phyloP scores from a whole-genome alignment of 2,329 filamentous ascomycete genomes.

The Botrytis deweyae region DNA sequence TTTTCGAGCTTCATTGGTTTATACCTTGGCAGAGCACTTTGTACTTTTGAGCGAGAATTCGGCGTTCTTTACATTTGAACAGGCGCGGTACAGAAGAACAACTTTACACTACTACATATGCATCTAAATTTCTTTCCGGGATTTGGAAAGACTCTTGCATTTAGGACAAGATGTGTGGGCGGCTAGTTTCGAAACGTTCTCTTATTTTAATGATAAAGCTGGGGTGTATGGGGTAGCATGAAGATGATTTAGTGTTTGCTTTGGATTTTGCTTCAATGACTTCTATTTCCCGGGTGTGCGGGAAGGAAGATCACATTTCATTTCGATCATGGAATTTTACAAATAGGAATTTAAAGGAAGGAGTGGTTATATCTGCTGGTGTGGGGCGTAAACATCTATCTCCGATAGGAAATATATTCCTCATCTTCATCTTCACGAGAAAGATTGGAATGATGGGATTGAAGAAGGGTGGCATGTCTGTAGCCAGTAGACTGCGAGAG shows the following conservation, averaged over 20 bases:
- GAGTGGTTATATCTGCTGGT: constrained; percentile 18
- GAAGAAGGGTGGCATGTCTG: constrained; percentile 19
- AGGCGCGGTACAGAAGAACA: constrained; percentile 18
- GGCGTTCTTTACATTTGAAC: constrained; percentile 19
- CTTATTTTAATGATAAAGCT: constrained; percentile 24
- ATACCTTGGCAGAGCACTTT: constrained; percentile 26
- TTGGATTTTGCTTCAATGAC: constrained; percentile 23
- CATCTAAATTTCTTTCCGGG: constrained; percentile 26
- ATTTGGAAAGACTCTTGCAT: constrained; percentile 25
- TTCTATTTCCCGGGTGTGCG: constrained; percentile 16
- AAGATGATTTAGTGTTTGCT: constrained; percentile 22
- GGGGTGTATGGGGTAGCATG: constrained; percentile 18
- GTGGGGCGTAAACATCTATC: constrained; percentile 20
- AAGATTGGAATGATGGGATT: neutral
- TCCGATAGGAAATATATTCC: constrained; percentile 6
- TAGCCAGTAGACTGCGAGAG: constrained; percentile 19
- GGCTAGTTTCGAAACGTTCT: constrained; percentile 21
- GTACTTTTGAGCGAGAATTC: constrained; percentile 33
- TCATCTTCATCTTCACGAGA: constrained; percentile 13
- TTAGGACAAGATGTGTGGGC: constrained; percentile 20
- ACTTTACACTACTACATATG: constrained; percentile 24
- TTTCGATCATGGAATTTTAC: constrained; percentile 19
- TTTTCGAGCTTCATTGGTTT: constrained; percentile 24
- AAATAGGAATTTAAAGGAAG: constrained; percentile 17
- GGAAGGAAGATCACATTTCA: constrained; percentile 23